phyloP scores from a whole-genome alignment of 106 monocot species.

The Amphibolis antarctica region DNA sequence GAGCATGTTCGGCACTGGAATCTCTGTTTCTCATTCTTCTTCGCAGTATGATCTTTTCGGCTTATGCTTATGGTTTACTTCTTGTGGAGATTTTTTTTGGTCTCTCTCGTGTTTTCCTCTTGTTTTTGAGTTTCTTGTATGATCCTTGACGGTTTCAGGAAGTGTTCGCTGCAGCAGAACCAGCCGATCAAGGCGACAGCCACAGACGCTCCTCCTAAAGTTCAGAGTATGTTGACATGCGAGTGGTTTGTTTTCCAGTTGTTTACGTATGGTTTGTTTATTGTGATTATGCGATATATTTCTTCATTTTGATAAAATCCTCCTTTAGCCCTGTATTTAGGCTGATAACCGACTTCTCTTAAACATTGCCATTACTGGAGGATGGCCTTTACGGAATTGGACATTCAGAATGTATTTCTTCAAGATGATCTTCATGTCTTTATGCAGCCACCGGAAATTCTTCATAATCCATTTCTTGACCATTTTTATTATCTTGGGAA shows the following conservation, averaged over 20 bases:
- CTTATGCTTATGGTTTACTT: too few relatives aligned
- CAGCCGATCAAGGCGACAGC: conserved; percentile 52
- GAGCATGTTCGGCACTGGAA: not conserved
- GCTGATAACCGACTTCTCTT: too few relatives aligned
- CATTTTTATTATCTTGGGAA: too few relatives aligned
- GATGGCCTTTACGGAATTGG: too few relatives aligned
- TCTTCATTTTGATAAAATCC: conserved; percentile 26
- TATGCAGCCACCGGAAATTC: too few relatives aligned
- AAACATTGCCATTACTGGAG: too few relatives aligned
- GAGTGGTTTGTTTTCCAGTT: not conserved
- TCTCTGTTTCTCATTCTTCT: not conserved
- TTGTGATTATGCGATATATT: not conserved
- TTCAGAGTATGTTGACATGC: conserved; percentile 32
- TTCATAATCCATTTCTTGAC: too few relatives aligned
- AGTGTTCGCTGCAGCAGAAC: conserved; percentile 14
- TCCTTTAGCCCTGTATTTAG: too few relatives aligned
- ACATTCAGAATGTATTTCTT: too few relatives aligned
- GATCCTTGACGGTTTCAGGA: conserved; percentile 16
- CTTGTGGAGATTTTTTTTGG: not conserved
- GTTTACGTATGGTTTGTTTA: not conserved
- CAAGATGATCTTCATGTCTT: too few relatives aligned
- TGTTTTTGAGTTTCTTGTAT: not conserved
- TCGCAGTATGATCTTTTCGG: not conserved
- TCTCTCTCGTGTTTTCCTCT: not conserved
- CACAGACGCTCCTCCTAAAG: conserved; percentile 58